Evolutionary conservation across 176 grass and related monocot genomes (phyloP), one percentile per base, ranked within the genome.

Genomic region (Tillandsia leiboldiana): DNA sequence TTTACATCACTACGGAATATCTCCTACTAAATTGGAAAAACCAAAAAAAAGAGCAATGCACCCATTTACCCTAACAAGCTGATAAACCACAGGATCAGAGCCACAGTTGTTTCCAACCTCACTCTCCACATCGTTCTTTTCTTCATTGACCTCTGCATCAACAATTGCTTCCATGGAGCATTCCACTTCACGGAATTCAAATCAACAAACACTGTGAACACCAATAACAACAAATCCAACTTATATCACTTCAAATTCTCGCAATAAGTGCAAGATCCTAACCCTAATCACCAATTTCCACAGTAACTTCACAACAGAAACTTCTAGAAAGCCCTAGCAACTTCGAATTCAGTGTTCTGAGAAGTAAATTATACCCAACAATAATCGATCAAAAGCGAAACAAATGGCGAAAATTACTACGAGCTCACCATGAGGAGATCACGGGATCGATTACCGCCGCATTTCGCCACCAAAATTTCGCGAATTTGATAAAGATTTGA

Each of bases 1-100:
- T 42, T 42, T 42, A 42, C 33, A 42, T 42, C 33, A 42, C 33
- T 42, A 42, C 7, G 33, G 33, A 42, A 42, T 42, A 42, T 42
- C 33, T 42, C 33, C 73, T 23, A 66, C 56, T 73, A 10, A 10
- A 68, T 24, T 64, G 11, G 26, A 74, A 14, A 57, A 79, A 66
- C 14, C 63, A 68, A 68, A 48, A 70, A 53, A 81, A 27, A 28
- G 14, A 72, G 64, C 49, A 29, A 65, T 71, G 61, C 51, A 65
- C 70, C 42, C 70, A 72, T 53, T 82, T 90, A 97, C 94, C 81
- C 94, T 84, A 83, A 97, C 94, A 79, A 97, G 82, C 74, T 92
- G 94, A 82, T 97, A 97, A 74, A 97, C 80, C 68, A 97, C 78
- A 42, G 94, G 86, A 82, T 87, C 77, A 3, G 84, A 83, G 26